A percentile compares a stretch with the other conserved stretches of the same genome.
phyloP scores from a whole-genome alignment of 164 flowering plant genomes.

The Houttuynia cordata region DNA sequence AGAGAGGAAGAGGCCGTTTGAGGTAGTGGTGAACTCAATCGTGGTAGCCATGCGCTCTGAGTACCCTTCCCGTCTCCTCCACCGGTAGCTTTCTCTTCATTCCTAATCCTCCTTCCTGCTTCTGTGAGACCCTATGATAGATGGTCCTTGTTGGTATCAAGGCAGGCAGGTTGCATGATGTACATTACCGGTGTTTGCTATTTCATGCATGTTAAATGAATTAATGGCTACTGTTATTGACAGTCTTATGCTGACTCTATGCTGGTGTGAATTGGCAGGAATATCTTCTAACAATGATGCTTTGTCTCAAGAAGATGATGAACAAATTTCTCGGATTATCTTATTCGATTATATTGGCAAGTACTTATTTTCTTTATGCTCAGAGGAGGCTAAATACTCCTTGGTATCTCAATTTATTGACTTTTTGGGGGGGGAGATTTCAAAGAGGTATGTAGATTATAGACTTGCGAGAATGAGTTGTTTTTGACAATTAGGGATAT shows the following conservation, averaged over 20 bases:
- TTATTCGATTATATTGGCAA: slow-evolving; percentile 79
- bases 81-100: no score
- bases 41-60: no score
- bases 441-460: slow-evolving; percentile 40
- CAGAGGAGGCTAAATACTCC: slow-evolving; percentile 62
- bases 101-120: no score
- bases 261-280: slow-evolving; percentile 10
- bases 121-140: no score
- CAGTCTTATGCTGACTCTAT: background rate
- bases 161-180: background rate
- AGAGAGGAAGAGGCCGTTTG: no score
- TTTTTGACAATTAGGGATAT: no score
- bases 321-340: slow-evolving; percentile 46
- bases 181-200: no score
- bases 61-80: no score
- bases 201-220: background rate
- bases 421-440: slow-evolving; percentile 70
- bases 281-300: slow-evolving; percentile 16
- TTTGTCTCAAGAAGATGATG: slow-evolving; percentile 44
- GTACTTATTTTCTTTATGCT: slow-evolving; percentile 62
- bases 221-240: background rate
- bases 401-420: slow-evolving; percentile 64
- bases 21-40: no score
- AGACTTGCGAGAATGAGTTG: background rate
- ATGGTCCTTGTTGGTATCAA: background rate